Conservation (phyloP, 306 rosid genomes). For the Dicorynia guianensis region DNA sequence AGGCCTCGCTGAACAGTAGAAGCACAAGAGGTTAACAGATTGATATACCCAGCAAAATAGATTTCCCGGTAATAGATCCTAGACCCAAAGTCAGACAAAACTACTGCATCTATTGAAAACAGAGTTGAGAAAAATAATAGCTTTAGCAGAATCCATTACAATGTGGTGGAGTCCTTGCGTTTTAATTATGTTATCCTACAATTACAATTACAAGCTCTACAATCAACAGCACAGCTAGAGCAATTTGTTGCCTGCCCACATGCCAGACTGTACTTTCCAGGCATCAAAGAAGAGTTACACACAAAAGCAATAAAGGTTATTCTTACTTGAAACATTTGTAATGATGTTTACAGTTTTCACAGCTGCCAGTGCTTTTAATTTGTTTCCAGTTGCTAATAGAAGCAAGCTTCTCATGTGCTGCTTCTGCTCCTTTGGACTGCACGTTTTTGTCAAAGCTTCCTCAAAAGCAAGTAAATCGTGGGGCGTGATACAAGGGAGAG, state of each 20-base stretch:
- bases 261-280: conserved; percentile 16
- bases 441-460: conserved; percentile 86
- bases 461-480: conserved; percentile 86
- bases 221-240: conserved; percentile 16
- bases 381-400: conserved; percentile 82
- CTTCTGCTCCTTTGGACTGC: conserved; percentile 94
- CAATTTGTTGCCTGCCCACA: neutral
- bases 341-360: conserved; percentile 86
- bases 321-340: conserved; percentile 91
- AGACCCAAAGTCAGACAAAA: neutral
- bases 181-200: conserved; percentile 9
- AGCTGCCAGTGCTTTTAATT: conserved; percentile 87
- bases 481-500: conserved; percentile 77
- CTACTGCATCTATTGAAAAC: neutral
- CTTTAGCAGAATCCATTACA: neutral
- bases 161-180: neutral
- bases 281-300: neutral
- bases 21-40: conserved; percentile 20
- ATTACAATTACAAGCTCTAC: neutral
- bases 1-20: conserved; percentile 64
- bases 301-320: conserved; percentile 19
- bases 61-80: neutral
- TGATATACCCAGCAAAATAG: conserved; percentile 19
- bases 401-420: conserved; percentile 90
- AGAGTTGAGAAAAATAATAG: neutral